Evolutionary conservation across 2,329 filamentous ascomycete species (phyloP), one percentile per base, ranked within the genome.

Genomic region (Lachnellula cervina): DNA sequence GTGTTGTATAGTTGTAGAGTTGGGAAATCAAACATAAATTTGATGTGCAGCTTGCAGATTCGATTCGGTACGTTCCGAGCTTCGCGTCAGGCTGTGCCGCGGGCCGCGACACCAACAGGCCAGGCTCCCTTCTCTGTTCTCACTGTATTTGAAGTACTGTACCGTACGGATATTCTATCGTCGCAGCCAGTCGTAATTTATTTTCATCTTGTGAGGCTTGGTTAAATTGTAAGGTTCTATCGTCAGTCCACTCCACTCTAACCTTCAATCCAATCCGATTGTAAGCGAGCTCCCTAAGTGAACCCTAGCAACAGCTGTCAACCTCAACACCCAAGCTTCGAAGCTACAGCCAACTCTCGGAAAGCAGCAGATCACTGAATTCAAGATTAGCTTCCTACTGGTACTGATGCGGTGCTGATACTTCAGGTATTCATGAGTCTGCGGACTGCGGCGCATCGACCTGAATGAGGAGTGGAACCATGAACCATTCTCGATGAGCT

Each of bases 401-500:
- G 25, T 23, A 46, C 48, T 58, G 51, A 66, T 64, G 62, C 46
- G 50, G 43, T 56, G 44, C 51, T 68, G 57, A 65, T 35, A 56
- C 49, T 28, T 34, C 6, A 47, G 49, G 40, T 40, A 52, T 57
- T 46, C 55, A 62, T 60, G 58, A 63, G 58, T 60, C 58, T 54
- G 62, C 58, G 55, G 52, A 62, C 58, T 60, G 57, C 57, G 63
- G 65, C 65, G 66, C 65, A 66, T 62, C 58, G 56, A 65, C 35
- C 42, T 54, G 46, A 52, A 51, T n/a, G 35, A 54, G 50, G 37
- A 49, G 60, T 61, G 60, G 66, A 64, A 62, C 62, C 59, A 66
- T 66, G 72, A 68, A 55, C 67, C 56, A 60, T 73, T 72, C 78
- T 80, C 77, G 77, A 89, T 89, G 86, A 88, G 83, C 83, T 84